Conservation (phyloP, 345 rosid species). For the Draba incana region DNA sequence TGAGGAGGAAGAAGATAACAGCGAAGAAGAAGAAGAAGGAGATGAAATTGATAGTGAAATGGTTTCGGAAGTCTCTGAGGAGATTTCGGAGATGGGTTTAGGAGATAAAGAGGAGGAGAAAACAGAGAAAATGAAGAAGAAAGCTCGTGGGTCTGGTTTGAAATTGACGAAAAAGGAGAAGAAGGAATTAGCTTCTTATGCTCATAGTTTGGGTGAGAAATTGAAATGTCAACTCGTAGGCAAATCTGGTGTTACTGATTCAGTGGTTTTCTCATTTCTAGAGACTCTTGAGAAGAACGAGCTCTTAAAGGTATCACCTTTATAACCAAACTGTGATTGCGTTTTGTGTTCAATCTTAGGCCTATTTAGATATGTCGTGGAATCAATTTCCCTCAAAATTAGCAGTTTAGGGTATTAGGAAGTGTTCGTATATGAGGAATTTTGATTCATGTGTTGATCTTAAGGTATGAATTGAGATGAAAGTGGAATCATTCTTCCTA, state of each 20-base stretch:
- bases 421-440: background rate
- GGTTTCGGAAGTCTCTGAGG: constrained; percentile 26
- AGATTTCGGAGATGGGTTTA: constrained; percentile 19
- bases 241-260: constrained; percentile 79
- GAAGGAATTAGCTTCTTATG: constrained; percentile 83
- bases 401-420: background rate
- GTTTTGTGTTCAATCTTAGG: constrained; percentile 2
- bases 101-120: too few relatives aligned
- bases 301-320: constrained; percentile 66
- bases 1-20: constrained; percentile 28
- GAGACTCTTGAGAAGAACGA: constrained; percentile 85
- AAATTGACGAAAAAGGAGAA: constrained; percentile 73
- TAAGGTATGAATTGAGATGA: background rate
- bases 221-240: constrained; percentile 79
- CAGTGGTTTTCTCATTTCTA: constrained; percentile 60
- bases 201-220: constrained; percentile 75
- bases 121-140: constrained; percentile 36
- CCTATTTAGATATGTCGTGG: background rate
- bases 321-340: background rate
- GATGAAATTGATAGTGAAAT: constrained; percentile 33
- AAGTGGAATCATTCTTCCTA: background rate
- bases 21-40: constrained; percentile 43
- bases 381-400: background rate
- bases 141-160: constrained; percentile 32
- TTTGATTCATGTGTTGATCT: background rate